Base-by-base conservation (phyloP, 805 yeast genomes). In the Yamadazyma akitaensis region DNA sequence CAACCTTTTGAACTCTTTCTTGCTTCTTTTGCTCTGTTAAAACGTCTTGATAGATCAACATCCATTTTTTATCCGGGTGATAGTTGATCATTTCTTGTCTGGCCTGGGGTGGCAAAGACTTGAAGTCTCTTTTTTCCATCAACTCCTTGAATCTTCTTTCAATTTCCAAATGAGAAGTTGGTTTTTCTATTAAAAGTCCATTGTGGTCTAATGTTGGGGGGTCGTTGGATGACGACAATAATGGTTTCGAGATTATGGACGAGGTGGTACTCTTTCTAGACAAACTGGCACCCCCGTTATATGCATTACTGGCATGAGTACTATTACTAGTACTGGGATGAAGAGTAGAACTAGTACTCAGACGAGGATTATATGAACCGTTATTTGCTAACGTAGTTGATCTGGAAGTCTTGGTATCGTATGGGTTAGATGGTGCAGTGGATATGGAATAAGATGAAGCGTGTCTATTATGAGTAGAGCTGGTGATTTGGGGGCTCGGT, bases 21-120 rank as follows among this genome's bases (percentile, higher is more conserved):
- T 61, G 63, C 53, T 84, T 81, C 57, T 84, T 85, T 57, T 73
- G 73, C 57, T 90, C 97, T 6, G 91, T 79, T 39, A 88, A 75
- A 19, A 85, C 81, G 62, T 90, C 96, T 63, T 91, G 97, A 53
- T 85, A 81, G 35, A 91, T 84, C 53, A 91, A 75, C 84, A 88
- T 82, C 96, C 97, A 90, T 65, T 92, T 92, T 57, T 89, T 88
- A 41, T 85, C 88, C 0, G 80, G 69, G 37, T 85, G 79, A 60
- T 85, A 90, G 54, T 77, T 78, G 57, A 80, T 73, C 86, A 92
- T 82, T 59, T 88, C 94, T 46, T 73, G 77, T 53, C 83, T 82
- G 2, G 94, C 96, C 43, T 78, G 79, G 21, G 79, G 80, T 0
- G 96, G 88, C 28, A 85, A 68, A 32, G 77, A 72, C 42, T 72